phyloP scores from a whole-genome alignment of 169 alveolate genomes.

The Eimeria maxima region DNA sequence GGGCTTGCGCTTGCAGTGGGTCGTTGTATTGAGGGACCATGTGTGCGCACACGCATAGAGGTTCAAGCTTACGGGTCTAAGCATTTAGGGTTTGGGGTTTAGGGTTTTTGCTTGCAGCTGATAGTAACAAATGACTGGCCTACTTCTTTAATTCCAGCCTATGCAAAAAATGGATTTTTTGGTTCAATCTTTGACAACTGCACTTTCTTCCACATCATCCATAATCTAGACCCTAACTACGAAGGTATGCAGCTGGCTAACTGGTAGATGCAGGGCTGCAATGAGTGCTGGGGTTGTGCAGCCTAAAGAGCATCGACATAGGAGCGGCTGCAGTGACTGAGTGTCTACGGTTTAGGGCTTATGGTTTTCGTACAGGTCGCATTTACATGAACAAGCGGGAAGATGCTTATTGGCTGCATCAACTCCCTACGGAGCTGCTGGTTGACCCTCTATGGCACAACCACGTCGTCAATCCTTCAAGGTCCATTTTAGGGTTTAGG shows the following conservation, averaged over 20 bases:
- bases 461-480: constrained; percentile 93
- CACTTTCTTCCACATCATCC: constrained; percentile 94
- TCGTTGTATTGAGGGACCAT: background rate
- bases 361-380: constrained; percentile 36
- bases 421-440: constrained; percentile 90
- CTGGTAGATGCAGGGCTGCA: background rate
- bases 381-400: constrained; percentile 79
- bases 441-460: constrained; percentile 93
- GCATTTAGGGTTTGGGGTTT: background rate
- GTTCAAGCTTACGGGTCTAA: too few relatives aligned
- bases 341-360: background rate
- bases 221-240: constrained; percentile 93
- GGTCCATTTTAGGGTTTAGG: constrained; percentile 15
- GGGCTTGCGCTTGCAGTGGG: background rate
- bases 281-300: background rate
- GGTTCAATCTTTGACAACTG: constrained; percentile 93
- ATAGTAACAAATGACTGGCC: constrained; percentile 96
- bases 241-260: constrained; percentile 91
- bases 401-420: constrained; percentile 90
- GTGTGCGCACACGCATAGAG: too few relatives aligned
- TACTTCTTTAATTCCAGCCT: constrained; percentile 89
- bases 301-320: background rate
- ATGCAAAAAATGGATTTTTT: constrained; percentile 87
- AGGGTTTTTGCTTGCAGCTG: constrained; percentile 87
- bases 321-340: too few relatives aligned